Base-by-base conservation (phyloP, 192 early-diverging fungal species). In the Backusella liffmaniae region DNA sequence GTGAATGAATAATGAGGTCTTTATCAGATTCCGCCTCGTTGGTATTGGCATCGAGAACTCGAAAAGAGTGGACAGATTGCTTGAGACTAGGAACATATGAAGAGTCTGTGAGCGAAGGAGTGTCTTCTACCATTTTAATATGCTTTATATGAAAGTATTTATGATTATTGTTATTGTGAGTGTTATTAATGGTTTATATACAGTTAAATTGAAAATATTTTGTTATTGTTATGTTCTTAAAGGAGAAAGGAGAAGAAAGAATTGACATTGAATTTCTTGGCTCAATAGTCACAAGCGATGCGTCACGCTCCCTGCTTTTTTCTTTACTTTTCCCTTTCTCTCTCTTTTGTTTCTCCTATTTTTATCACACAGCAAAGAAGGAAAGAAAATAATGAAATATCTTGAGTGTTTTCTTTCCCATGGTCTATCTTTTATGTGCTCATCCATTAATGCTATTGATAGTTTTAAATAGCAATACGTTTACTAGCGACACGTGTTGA, bases 11-110 rank as follows among this genome's bases (percentile, higher is more conserved):
- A 39, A 42, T 13, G 10, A 77, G 44, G 36, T 77, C 76, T 53
- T 77, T 77, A 56, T 77, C 76, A 16, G 68, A 42, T 66, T 77
- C 76, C 9, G 59, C 6, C 12, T 71, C 49, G 16, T 44, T 30
- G 9, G 70, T 49, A 21, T 49, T 49, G 16, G 62, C 18, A 12
- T 66, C 73, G 1, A 73, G 56, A 62, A 62, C 56, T 62, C 23
- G 21, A 29, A 62, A 62, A 23, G 56, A 62, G 26, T 62, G 21
- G 3, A 62, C 56, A 62, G 56, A 62, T 62, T 62, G 56, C 23
- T 62, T 62, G 10, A 62, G 56, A 62, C 56, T 62, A 29, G 56
- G 56, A 29, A 62, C 56, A 12, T 62, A 62, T 0, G 56, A 62
- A 4, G 56, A 62, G 56, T 62, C 56, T 29, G 56, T 62, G 23